Evolutionary conservation across 2,329 filamentous ascomycete species (phyloP).

Genomic region (Botrytis medusae): DNA sequence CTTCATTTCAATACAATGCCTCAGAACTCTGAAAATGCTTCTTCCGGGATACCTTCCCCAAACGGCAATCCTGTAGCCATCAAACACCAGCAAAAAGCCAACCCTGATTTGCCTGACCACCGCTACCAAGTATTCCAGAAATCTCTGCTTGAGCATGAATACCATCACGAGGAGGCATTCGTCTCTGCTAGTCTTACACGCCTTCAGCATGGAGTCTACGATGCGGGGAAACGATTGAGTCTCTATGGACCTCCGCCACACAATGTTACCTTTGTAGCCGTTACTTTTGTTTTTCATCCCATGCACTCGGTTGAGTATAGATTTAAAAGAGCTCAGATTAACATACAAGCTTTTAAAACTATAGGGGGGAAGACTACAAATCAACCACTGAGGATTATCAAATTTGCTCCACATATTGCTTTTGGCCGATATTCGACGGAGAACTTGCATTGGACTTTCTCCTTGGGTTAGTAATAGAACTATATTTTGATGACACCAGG

Average conservation of each 20-base stretch:
- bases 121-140: slow-evolving; percentile 11
- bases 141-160: slow-evolving; percentile 18
- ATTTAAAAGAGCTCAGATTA: slow-evolving; percentile 14
- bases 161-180: slow-evolving; percentile 17
- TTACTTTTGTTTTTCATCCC: slow-evolving; percentile 18
- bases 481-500: not conserved
- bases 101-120: slow-evolving; percentile 6
- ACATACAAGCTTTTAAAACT: slow-evolving; percentile 9
- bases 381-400: slow-evolving; percentile 12
- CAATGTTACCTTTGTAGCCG: slow-evolving; percentile 14
- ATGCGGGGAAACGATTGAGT: slow-evolving; percentile 7
- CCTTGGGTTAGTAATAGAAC: slow-evolving; percentile 2
- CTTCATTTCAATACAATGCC: not conserved
- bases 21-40: not conserved
- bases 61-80: not conserved
- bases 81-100: not conserved
- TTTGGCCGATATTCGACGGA: slow-evolving; percentile 18
- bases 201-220: slow-evolving; percentile 18
- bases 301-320: slow-evolving; percentile 16
- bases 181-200: slow-evolving; percentile 13
- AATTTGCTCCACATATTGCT: slow-evolving; percentile 19
- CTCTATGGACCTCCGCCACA: slow-evolving; percentile 8
- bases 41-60: not conserved
- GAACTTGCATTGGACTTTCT: slow-evolving; percentile 19
- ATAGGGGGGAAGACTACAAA: slow-evolving; percentile 11